Evolutionary conservation across 345 rosid genomes (phyloP).

Genomic region (Eucalyptus curtisii): DNA sequence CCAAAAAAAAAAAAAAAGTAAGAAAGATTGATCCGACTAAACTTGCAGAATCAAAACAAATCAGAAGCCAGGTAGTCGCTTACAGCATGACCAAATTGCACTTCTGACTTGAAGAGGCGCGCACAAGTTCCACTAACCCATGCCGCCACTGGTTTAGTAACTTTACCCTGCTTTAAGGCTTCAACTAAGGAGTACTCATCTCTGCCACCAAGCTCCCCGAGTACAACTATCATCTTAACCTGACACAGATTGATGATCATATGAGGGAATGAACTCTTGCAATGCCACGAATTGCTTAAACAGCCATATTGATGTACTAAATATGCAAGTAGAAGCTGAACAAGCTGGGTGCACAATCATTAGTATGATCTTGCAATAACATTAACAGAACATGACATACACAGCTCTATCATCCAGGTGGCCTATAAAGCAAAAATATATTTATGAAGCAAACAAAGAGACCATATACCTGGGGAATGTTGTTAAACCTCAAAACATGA

Average conservation of each 20-base stretch:
- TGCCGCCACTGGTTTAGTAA: conserved; percentile 87
- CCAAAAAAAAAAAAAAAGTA: background rate
- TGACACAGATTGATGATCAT: conserved; percentile 5
- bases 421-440: background rate
- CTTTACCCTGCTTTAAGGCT: conserved; percentile 90
- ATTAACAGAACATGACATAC: background rate
- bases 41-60: background rate
- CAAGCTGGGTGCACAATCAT: background rate
- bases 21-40: background rate
- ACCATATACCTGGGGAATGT: conserved; percentile 75
- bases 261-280: background rate
- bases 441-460: background rate
- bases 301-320: background rate
- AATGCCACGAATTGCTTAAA: background rate
- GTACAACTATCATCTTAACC: conserved; percentile 94
- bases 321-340: background rate
- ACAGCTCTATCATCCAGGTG: background rate
- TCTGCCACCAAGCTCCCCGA: conserved; percentile 94
- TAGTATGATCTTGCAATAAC: background rate
- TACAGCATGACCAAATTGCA: conserved; percentile 99
- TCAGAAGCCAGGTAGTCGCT: conserved; percentile 11
- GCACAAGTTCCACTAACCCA: conserved; percentile 99
- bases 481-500: conserved; percentile 85
- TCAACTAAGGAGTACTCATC: conserved; percentile 97
- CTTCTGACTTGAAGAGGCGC: conserved; percentile 91